Conservation (phyloP, 768 basidiomycete genomes). For the Xerocomellus intermedius region DNA sequence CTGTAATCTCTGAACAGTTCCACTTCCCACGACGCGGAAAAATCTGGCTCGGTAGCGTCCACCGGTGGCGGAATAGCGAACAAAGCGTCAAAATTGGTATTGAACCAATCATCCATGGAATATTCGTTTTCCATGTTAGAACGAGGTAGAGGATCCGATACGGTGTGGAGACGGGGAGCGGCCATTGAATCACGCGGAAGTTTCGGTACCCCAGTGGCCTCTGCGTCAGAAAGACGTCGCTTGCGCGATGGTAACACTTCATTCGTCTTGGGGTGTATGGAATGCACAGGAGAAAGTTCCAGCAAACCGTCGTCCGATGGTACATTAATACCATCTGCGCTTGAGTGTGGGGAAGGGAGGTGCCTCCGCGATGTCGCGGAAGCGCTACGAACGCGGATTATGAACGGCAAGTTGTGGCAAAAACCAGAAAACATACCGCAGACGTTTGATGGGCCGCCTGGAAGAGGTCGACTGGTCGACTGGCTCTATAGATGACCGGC, state of each 20-base stretch:
- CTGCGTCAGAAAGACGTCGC: constrained; percentile 38
- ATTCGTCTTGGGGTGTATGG: not conserved
- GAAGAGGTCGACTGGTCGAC: not conserved
- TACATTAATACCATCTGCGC: not conserved
- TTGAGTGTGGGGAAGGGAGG: constrained; percentile 18
- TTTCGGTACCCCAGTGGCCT: constrained; percentile 22
- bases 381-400: not conserved
- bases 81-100: constrained; percentile 20
- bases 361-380: not conserved
- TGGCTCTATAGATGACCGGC: constrained; percentile 1
- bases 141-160: constrained; percentile 33
- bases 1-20: constrained; percentile 33
- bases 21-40: constrained; percentile 30
- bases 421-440: constrained; percentile 13
- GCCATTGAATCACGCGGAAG: constrained; percentile 20
- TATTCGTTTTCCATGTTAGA: constrained; percentile 15
- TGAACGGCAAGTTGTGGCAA: accelerated
- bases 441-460: constrained; percentile 19
- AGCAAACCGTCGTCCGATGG: not conserved
- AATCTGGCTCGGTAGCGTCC: constrained; percentile 25
- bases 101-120: constrained; percentile 38
- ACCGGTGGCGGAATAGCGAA: constrained; percentile 31
- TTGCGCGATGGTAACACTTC: constrained; percentile 24
- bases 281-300: not conserved
- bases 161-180: constrained; percentile 24